A percentile compares a stretch with the other conserved stretches of the same genome.
These are phyloP conservation scores for Hemileia vastatrix DNA, from an alignment of 1,284 basidiomycete genomes.

Conservation along the genomic window DNA sequence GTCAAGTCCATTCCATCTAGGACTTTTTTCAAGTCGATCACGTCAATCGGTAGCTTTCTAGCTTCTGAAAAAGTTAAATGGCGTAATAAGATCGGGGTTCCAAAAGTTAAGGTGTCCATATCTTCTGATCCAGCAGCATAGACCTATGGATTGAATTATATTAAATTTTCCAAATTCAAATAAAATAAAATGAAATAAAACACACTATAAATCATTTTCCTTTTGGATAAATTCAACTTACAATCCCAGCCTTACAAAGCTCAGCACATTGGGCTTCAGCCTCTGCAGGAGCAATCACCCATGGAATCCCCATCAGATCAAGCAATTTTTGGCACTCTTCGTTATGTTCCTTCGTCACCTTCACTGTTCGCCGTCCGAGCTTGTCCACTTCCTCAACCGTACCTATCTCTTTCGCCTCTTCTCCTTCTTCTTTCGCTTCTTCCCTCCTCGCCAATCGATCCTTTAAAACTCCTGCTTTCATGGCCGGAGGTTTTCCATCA, in stretches of 20 bases:
- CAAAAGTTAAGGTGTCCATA: constrained; percentile 98
- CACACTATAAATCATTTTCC: background rate
- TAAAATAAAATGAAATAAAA: background rate
- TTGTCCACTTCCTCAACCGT: constrained; percentile 87
- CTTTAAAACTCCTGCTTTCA: constrained; percentile 88
- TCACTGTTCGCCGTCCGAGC: constrained; percentile 80
- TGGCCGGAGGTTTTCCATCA: constrained; percentile 92
- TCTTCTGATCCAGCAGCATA: constrained; percentile 97
- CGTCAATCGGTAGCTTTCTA: constrained; percentile 93
- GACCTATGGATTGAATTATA: constrained; percentile 52
- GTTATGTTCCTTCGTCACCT: constrained; percentile 91
- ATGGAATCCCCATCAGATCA: constrained; percentile 92
- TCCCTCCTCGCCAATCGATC: constrained; percentile 84
- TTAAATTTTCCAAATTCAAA: too few species aligned
- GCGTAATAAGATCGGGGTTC: constrained; percentile 78
- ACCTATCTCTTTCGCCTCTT: constrained; percentile 87
- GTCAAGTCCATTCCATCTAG: constrained; percentile 81
- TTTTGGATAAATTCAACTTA: constrained; percentile 11
- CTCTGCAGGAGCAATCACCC: constrained; percentile 86
- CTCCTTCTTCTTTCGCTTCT: constrained; percentile 86
- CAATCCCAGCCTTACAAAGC: constrained; percentile 70
- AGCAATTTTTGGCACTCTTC: constrained; percentile 85
- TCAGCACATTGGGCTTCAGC: constrained; percentile 99
- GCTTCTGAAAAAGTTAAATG: constrained; percentile 99
- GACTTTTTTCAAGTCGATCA: constrained; percentile 72